Conservation (phyloP, 2,329 filamentous ascomycete genomes). For the Decorospora gaudefroyi region DNA sequence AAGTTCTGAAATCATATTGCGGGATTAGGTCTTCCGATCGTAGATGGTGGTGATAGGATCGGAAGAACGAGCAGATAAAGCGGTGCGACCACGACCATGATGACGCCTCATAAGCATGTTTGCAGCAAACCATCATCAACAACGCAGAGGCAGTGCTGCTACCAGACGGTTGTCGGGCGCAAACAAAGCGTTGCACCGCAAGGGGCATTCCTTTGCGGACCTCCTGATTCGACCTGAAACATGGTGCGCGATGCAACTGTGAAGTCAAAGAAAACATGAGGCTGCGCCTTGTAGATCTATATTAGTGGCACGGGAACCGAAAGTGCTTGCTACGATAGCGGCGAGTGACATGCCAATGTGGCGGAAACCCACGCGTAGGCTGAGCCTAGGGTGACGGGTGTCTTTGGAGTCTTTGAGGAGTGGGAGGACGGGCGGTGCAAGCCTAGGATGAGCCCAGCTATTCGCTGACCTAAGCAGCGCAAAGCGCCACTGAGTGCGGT, state of each 20-base stretch:
- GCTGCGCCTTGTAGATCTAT: not conserved
- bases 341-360: not conserved
- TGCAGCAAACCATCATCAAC: conserved; percentile 4
- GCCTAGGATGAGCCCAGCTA: no score
- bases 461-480: no score
- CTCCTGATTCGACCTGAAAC: conserved; percentile 12
- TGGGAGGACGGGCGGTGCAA: no score
- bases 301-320: not conserved
- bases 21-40: not conserved
- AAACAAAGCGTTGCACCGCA: conserved; percentile 19
- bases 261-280: conserved; percentile 5
- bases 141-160: conserved; percentile 2
- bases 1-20: conserved; percentile 18
- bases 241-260: conserved; percentile 3
- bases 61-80: not conserved
- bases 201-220: conserved; percentile 12
- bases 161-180: conserved; percentile 11
- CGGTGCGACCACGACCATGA: not conserved
- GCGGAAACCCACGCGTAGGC: not conserved
- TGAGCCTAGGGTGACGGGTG: not conserved
- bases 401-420: no score
- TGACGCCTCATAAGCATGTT: conserved; percentile 4
- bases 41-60: not conserved
- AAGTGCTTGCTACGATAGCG: not conserved
- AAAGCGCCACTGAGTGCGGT: no score